Percentiles rank a stretch among this genome's conserved stretches.
Evolutionary conservation across 2,329 filamentous ascomycete genomes (phyloP).

Genomic region (Pseudogymnoascus sp.): DNA sequence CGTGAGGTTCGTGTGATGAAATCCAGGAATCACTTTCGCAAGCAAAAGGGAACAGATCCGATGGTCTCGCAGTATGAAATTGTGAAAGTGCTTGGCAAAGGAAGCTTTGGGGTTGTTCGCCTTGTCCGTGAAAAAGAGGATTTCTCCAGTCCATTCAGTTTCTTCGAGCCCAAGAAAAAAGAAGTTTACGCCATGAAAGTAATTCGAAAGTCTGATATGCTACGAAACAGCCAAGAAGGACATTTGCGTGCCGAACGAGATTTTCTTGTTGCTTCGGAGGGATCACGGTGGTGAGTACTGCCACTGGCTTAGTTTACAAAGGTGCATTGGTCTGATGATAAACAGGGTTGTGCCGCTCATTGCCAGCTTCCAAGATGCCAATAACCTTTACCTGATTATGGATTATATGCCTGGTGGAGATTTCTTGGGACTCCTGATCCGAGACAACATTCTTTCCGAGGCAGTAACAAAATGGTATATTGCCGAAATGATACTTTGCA

Average conservation of each 20-base stretch:
- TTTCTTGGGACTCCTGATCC: constrained; percentile 78
- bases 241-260: constrained; percentile 87
- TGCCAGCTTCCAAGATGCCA: constrained; percentile 78
- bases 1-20: constrained; percentile 66
- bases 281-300: constrained; percentile 61
- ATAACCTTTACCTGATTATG: constrained; percentile 88
- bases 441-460: constrained; percentile 76
- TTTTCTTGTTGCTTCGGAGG: constrained; percentile 80
- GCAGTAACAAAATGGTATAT: constrained; percentile 75
- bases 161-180: constrained; percentile 27
- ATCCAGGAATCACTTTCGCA: constrained; percentile 38
- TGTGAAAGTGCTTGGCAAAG: constrained; percentile 77
- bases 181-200: constrained; percentile 94
- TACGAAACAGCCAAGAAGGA: constrained; percentile 83
- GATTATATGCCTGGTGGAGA: constrained; percentile 97
- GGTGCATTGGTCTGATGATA: constrained; percentile 9
- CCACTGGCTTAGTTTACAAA: neutral
- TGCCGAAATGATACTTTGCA: constrained; percentile 90
- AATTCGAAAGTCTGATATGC: constrained; percentile 88
- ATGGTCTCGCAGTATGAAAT: constrained; percentile 64
- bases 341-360: constrained; percentile 75
- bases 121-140: constrained; percentile 63
- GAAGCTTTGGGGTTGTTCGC: constrained; percentile 87
- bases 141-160: constrained; percentile 18
- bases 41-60: constrained; percentile 35